Evolutionary conservation across 805 yeast genomes (phyloP), one percentile per base, ranked within the genome.

Genomic region (Sporopachydermia lactativora): DNA sequence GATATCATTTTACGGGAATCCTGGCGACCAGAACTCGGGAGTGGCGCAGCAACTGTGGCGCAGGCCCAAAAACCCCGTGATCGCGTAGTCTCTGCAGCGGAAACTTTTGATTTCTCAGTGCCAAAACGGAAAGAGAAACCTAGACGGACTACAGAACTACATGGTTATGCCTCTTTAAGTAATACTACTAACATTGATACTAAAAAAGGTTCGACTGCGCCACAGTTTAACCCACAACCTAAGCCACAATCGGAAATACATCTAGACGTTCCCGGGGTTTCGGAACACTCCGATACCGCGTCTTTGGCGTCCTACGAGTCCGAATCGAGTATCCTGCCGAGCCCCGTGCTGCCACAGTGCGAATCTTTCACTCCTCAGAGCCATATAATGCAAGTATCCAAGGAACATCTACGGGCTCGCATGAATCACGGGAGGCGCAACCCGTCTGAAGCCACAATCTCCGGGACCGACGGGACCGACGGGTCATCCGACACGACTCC

Each of bases 321-420:
- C n/a, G 31, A 24, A 24, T 24, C 31, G n/a, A 24, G 31, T n/a
- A 24, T 24, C n/a, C n/a, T 24, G n/a, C 31, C 31, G 31, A 24
- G 31, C n/a, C 31, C 31, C n/a, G 31, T 24, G 8, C 8, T 24
- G 8, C 31, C 31, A 8, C 31, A 24, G n/a, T 24, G 31, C 31
- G 31, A 24, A 24, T 24, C 31, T n/a, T 24, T 24, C n/a, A 8
- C n/a, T 8, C 31, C 31, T 8, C 8, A 8, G n/a, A 8, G 13
- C 8, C 31, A 24, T 8, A n/a, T n/a, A n/a, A n/a, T n/a, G n/a
- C n/a, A n/a, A n/a, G n/a, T n/a, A n/a, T n/a, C n/a, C n/a, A n/a
- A n/a, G n/a, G n/a, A n/a, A n/a, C n/a, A n/a, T n/a, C n/a, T n/a
- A n/a, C n/a, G n/a, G n/a, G n/a, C n/a, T n/a, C n/a, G n/a, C n/a